Base-by-base conservation (phyloP, 2,329 filamentous ascomycete species). In the Pseudogymnoascus sp. region DNA sequence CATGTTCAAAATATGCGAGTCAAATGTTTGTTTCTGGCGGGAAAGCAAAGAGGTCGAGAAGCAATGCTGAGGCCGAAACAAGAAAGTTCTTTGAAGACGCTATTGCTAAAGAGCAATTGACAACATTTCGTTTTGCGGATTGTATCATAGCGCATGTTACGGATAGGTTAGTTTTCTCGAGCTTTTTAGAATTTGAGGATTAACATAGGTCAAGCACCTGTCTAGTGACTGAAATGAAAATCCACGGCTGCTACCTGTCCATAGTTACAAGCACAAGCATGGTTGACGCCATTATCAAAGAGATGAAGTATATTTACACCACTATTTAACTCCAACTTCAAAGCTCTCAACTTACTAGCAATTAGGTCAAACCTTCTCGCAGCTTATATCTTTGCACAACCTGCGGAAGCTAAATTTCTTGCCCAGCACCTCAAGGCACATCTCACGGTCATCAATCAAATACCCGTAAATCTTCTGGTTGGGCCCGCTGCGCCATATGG, bases 401-500 rank as follows among this genome's bases (percentile, higher is more conserved):
- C 78, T 0, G 66, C 74, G 1, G 73, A 79, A 2, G 82, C 79
- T 14, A 87, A 87, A 69, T 88, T 87, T 66, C 75, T 87, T 4
- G 76, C 77, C 6, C 82, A 87, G 66, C 85, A 82, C 70, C 73
- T 86, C 37, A 68, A 76, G 7, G 75, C 82, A 2, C 73, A 79
- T 11, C 70, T 79, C 0, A 79, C 80, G 0, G 82, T 80, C 69
- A 74, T 83, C 63, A 87, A 87, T 70, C 80, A 84, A 61, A 77
- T 87, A 5, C 84, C 84, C 0, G 66, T 74, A 1, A 77, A 81
- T 35, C 73, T 87, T 1, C 77, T 87, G 3, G 73, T 77, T 50
- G 76, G 74, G 1, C 77, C 73, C 3, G 74, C 74, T 28, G 72
- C 73, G 28, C 76, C 75, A n/a, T 23, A 14, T 23, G 69, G 66